These are phyloP conservation scores for Ceratocystis eucalypticola DNA, from an alignment of 2,329 filamentous ascomycete species.

Conservation along the genomic window DNA sequence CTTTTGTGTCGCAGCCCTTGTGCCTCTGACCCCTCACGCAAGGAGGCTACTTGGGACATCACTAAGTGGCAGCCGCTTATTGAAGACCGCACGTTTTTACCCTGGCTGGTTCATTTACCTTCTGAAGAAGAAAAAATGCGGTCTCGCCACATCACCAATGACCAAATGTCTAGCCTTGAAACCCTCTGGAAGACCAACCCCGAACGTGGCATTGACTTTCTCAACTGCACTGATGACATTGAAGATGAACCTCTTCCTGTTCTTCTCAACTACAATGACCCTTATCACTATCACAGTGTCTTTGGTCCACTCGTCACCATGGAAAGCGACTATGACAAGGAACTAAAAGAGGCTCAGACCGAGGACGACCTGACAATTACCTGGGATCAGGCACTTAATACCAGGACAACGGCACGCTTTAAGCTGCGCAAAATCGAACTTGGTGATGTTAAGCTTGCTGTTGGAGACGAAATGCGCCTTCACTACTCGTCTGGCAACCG, in stretches of 20 bases:
- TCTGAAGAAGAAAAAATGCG: conserved; percentile 92
- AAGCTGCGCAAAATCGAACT: conserved; percentile 93
- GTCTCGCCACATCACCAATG: conserved; percentile 80
- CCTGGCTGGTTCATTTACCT: conserved; percentile 81
- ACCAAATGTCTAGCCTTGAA: conserved; percentile 90
- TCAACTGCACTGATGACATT: conserved; percentile 48
- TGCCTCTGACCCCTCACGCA: conserved; percentile 84
- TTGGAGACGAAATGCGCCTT: conserved; percentile 95
- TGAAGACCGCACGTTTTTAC: conserved; percentile 85
- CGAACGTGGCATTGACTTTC: conserved; percentile 71
- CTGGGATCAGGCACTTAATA: conserved; percentile 92
- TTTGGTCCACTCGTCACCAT: conserved; percentile 98
- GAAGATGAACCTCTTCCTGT: conserved; percentile 94
- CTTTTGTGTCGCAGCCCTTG: conserved; percentile 93
- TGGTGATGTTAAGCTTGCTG: conserved; percentile 92
- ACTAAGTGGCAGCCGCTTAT: conserved; percentile 96
- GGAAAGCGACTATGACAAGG: conserved; percentile 97
- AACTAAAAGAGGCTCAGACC: conserved; percentile 94
- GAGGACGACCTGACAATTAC: conserved; percentile 89
- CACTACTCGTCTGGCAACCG: conserved; percentile 84
- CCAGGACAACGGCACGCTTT: conserved; percentile 92
- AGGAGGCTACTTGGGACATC: conserved; percentile 99
- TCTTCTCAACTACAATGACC: conserved; percentile 85
- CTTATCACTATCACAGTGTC: conserved; percentile 97
- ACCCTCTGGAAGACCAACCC: conserved; percentile 98